Evolutionary conservation across 139 green algal genomes (phyloP).

Genomic region (Closterium sp.): DNA sequence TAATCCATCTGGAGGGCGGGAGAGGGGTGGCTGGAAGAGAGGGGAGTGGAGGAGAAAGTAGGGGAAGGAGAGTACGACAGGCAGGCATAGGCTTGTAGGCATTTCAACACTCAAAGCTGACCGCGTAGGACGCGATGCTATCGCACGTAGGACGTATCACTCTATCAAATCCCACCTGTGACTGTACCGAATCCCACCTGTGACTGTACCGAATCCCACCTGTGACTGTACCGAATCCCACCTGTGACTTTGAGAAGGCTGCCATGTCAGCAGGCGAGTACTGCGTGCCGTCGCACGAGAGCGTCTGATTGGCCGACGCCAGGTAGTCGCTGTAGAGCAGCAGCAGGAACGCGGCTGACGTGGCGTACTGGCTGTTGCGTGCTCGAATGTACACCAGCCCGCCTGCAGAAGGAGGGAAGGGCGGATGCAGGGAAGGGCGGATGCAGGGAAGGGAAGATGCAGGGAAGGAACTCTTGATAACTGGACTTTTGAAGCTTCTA

Average conservation of each 20-base stretch:
- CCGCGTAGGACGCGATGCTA: too few species aligned
- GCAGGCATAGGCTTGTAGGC: too few species aligned
- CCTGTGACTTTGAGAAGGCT: slow-evolving; percentile 15
- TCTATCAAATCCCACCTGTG: too few species aligned
- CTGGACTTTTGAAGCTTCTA: too few species aligned
- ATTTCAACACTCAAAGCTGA: too few species aligned
- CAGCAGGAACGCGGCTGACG: slow-evolving; percentile 14
- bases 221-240: background rate
- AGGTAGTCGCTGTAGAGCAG: slow-evolving; percentile 33
- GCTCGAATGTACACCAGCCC: slow-evolving; percentile 24
- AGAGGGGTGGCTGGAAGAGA: too few species aligned
- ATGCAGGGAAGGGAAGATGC: background rate
- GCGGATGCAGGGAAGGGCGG: background rate
- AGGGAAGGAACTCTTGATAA: background rate
- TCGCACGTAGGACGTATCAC: too few species aligned
- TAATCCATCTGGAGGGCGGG: too few species aligned
- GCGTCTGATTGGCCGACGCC: background rate
- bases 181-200: too few species aligned
- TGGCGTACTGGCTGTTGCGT: slow-evolving; percentile 33
- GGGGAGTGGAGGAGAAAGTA: too few species aligned
- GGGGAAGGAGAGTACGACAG: too few species aligned
- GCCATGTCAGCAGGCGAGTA: background rate
- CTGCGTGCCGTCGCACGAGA: background rate
- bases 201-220: too few species aligned
- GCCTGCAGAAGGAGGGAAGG: background rate